Evolutionary conservation across 306 rosid genomes (phyloP).

Genomic region (Corylus avellana): DNA sequence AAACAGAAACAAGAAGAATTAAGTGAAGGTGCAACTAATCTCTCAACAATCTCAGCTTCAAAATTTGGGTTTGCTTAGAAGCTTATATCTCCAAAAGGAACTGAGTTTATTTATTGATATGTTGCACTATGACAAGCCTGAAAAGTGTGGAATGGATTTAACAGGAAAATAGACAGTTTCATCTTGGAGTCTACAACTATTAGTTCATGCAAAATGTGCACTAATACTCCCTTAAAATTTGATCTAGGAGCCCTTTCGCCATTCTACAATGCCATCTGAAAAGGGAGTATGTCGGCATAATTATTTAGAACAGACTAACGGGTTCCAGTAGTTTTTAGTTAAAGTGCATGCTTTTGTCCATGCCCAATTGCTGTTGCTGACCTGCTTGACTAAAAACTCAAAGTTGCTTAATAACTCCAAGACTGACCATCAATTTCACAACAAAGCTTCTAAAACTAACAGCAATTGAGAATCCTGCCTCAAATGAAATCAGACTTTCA

Average conservation of each 20-base stretch:
- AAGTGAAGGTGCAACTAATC: background rate
- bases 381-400: background rate
- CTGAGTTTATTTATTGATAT: background rate
- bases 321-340: background rate
- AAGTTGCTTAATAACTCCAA: background rate
- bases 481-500: background rate
- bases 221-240: background rate
- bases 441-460: background rate
- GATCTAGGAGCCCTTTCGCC: background rate
- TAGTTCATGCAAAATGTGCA: background rate
- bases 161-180: background rate
- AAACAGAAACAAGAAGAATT: constrained; percentile 10
- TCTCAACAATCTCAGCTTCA: background rate
- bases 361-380: background rate
- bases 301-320: background rate
- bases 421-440: background rate
- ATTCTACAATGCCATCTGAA: background rate
- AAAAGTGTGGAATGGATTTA: background rate
- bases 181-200: background rate
- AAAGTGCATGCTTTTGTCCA: background rate
- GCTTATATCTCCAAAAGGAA: background rate
- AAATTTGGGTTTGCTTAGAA: background rate
- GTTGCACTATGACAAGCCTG: background rate
- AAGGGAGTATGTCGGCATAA: background rate
- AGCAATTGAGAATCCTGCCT: background rate